These are phyloP conservation scores for Ampelocalamus luodianensis DNA, from an alignment of 176 grass and related monocot species.

Conservation along the genomic window DNA sequence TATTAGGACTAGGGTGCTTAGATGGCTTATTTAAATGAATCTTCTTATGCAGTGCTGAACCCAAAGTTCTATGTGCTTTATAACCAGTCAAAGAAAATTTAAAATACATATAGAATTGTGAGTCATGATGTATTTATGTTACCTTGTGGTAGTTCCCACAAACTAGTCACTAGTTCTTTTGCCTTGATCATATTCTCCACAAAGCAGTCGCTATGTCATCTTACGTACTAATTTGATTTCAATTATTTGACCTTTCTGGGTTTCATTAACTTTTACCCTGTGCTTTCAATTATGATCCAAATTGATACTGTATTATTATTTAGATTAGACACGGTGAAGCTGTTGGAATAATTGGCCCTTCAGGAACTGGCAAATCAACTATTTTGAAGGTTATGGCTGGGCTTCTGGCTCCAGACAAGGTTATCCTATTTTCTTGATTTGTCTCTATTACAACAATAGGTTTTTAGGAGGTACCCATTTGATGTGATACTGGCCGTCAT, in stretches of 20 bases:
- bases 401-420: slow-evolving; percentile 84
- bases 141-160: not conserved
- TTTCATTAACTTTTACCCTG: slow-evolving; percentile 21
- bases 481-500: slow-evolving; percentile 28
- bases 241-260: not conserved
- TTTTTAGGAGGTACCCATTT: slow-evolving; percentile 6
- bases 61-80: not conserved
- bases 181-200: not conserved
- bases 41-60: slow-evolving; percentile 11
- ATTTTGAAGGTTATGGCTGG: slow-evolving; percentile 97
- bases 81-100: slow-evolving; percentile 21
- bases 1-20: not conserved
- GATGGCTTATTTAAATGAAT: slow-evolving; percentile 3
- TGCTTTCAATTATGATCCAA: slow-evolving; percentile 33
- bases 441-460: not conserved
- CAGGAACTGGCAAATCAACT: slow-evolving; percentile 95
- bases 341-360: slow-evolving; percentile 97
- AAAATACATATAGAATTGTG: not conserved
- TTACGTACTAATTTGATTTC: not conserved
- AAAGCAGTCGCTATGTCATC: not conserved
- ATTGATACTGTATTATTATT: slow-evolving; percentile 43
- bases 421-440: slow-evolving; percentile 41
- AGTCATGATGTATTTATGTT: slow-evolving; percentile 9
- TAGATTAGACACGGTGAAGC: slow-evolving; percentile 98
- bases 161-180: not conserved